A percentile compares a stretch with the other conserved stretches of the same genome.
Conservation (phyloP, 2,329 filamentous ascomycete genomes). For the Beauveria australis region DNA sequence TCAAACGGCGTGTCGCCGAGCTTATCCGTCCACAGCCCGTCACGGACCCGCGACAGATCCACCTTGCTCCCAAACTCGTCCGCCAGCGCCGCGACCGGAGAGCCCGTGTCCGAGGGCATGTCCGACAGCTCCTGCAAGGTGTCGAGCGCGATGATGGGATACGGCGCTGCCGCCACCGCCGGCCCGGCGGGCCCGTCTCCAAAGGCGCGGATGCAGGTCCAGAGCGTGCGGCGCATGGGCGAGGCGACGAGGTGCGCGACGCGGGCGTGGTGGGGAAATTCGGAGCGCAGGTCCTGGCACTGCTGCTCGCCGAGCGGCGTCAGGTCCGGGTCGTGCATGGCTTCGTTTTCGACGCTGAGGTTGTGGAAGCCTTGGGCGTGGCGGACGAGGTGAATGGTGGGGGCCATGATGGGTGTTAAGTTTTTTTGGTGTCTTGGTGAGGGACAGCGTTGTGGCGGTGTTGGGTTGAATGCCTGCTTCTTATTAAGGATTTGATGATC, state of each 20-base stretch:
- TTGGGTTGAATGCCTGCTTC: no score
- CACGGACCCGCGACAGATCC: conserved; percentile 52
- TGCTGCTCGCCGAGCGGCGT: conserved; percentile 70
- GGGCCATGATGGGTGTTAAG: conserved; percentile 41
- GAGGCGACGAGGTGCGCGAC: conserved; percentile 69
- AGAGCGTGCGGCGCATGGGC: conserved; percentile 71
- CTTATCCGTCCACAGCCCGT: conserved; percentile 66
- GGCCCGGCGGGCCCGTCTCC: conserved; percentile 29
- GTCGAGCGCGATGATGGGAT: conserved; percentile 55
- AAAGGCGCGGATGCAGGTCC: conserved; percentile 68
- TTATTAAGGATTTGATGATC: no score
- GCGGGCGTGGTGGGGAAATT: conserved; percentile 56
- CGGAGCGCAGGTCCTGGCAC: conserved; percentile 53
- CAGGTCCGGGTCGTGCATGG: conserved; percentile 67
- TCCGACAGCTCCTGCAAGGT: conserved; percentile 72
- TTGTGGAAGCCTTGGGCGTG: conserved; percentile 80
- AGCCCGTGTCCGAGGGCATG: conserved; percentile 70
- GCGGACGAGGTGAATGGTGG: conserved; percentile 59
- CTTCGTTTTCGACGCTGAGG: conserved; percentile 59
- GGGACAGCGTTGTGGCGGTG: background rate
- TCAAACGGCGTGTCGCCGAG: conserved; percentile 32
- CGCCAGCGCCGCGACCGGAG: conserved; percentile 42
- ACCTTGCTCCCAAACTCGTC: conserved; percentile 55
- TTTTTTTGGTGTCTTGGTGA: background rate
- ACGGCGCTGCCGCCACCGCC: conserved; percentile 19